A percentile compares a stretch with the other conserved stretches of the same genome.
phyloP scores from a whole-genome alignment of 164 flowering plant genomes.

The Cinnamomum chago region DNA sequence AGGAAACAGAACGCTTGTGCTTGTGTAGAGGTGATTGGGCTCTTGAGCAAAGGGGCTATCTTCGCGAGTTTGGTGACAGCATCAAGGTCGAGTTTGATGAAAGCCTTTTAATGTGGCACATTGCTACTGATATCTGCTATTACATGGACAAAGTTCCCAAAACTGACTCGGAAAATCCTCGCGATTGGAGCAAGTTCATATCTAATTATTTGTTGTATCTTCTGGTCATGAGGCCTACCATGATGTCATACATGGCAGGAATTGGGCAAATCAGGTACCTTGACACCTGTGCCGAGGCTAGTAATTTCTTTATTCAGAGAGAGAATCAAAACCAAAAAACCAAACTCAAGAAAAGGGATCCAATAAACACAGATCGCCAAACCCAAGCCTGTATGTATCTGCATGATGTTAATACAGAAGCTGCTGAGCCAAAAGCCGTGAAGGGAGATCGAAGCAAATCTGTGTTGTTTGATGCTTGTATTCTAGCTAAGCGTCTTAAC shows the following conservation, averaged over 20 bases:
- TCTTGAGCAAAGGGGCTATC: background rate
- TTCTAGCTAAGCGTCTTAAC: conserved; percentile 1
- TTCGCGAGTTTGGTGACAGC: background rate
- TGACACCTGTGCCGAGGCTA: conserved; percentile 4
- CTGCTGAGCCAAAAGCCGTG: background rate
- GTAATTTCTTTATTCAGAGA: background rate
- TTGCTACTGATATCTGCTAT: conserved; percentile 11
- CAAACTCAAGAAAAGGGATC: background rate
- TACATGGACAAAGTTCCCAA: background rate
- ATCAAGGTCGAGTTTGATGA: conserved; percentile 8
- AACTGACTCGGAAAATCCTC: background rate
- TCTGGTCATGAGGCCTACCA: background rate
- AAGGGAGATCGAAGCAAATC: conserved; percentile 18
- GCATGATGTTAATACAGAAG: background rate
- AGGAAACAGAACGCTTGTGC: background rate
- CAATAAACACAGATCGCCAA: background rate
- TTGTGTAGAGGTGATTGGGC: background rate
- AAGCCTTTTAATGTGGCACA: conserved; percentile 13
- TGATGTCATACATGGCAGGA: conserved; percentile 3
- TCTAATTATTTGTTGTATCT: conserved; percentile 13
- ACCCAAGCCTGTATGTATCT: background rate
- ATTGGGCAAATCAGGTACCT: conserved; percentile 1
- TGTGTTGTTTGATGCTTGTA: conserved; percentile 11
- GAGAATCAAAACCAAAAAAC: background rate
- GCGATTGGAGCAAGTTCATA: background rate